Evolutionary conservation across 2,329 filamentous ascomycete genomes (phyloP), one percentile per base, ranked within the genome.

Genomic region (Geosmithia putterillii): DNA sequence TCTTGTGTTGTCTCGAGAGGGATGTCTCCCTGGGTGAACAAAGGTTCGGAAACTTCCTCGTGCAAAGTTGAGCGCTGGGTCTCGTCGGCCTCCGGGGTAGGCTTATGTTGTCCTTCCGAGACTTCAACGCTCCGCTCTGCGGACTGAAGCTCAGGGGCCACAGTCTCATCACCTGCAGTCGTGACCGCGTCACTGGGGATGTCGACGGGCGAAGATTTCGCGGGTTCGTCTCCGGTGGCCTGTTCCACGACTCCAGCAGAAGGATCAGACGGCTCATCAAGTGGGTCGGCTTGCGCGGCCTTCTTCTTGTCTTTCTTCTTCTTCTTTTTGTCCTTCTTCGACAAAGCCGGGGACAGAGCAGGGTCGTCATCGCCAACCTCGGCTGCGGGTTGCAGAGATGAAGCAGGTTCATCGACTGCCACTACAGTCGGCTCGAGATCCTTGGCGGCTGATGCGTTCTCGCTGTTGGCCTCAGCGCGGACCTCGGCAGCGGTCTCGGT

Each of bases 1-100:
- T 48, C 47, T 44, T 60, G 55, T 3, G 54, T 54, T 25, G 51
- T 45, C 19, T 57, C 52, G 18, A 51, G 15, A 15, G 52, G 49
- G 15, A 37, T 40, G 20, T 58, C 53, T n/a, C 47, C 53, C 42
- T 62, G 58, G 5, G 56, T 54, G 38, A 60, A 60, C 9, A 61
- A 47, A 9, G 54, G 54, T 45, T 60, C 58, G 12, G 59, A 60
- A 15, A 54, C 25, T 10, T 52, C 45, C 9, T 52, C 47, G 28
- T 55, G 47, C 3, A 57, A 46, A 23, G 46, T 42, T 7, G n/a
- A 10, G 19, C 10, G 37, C 38, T 38, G 28, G 28, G 18, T 25
- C 20, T 32, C 22, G 9, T 23, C 38, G 2, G 23, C 20, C 19
- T 42, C 9, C 28, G 20, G 40, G 10, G 28, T 9, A 12, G 10